Base-by-base conservation (phyloP, 805 yeast species). In the Metschnikowia vanudenii region DNA sequence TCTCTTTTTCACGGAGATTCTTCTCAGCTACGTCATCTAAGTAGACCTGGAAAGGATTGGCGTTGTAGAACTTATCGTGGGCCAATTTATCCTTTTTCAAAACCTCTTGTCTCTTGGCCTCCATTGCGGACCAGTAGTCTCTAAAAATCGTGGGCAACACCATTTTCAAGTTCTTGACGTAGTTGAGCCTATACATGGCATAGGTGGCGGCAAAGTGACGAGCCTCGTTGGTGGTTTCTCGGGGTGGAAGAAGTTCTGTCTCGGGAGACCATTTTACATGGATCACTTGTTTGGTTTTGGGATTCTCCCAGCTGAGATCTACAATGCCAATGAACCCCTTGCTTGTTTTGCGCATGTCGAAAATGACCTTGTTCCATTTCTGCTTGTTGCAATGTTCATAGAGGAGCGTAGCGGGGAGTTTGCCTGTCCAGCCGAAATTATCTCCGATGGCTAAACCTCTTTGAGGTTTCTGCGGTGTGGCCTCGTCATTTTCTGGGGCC, bases 391-490 rank as follows among this genome's bases (percentile, higher is more conserved):
- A 86, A 53, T 82, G 84, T 59, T 92, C 99, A 58, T 88, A 88
- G 4, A 92, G 74, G 14, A 92, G 65, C 0, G 94, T 82, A 2
- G 87, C 89, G 0, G 99, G 98, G 13, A 92, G 71, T 58, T 92
- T 92, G 1, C 99, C 99, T 0, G 97, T 90, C 97, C 97, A 90
- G 24, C 92, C 88, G 37, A 82, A 69, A 31, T 85, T 78, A 13
- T 85, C 83, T 12, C 75, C 76, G 26, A 73, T 64, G 17, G 63
- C 73, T 26, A 67, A 53, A 3, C 77, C 77, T 48, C 75, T 52
- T 39, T 55, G 65, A 4, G 76, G 76, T 43, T 68, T 68, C 24
- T 58, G 55, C 3, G 54, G 47, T 3, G 33, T 41, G 13, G 45
- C 33, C 31, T 39, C 47, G 35, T 39, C 47, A 11, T 34, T 24